Conservation (phyloP, 2,329 filamentous ascomycete species). For the Aspergillus pseudoviridinutans region DNA sequence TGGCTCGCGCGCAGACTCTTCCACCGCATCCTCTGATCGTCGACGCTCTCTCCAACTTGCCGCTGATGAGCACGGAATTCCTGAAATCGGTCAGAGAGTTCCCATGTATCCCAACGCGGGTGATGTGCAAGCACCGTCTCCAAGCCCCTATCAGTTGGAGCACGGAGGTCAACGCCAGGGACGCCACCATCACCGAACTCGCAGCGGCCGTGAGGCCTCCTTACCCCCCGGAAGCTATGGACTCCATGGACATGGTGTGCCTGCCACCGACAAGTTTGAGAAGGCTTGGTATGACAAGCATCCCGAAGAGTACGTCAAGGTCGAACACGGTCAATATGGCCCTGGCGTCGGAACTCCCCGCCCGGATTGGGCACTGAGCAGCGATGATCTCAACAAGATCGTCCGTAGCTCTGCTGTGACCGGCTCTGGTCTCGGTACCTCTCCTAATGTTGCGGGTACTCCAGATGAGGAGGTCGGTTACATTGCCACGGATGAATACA, state of each 20-base stretch:
- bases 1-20: conserved; percentile 47
- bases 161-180: conserved; percentile 46
- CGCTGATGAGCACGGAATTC: conserved; percentile 82
- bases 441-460: conserved; percentile 62
- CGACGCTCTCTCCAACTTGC: conserved; percentile 51
- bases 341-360: conserved; percentile 56
- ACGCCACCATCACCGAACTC: conserved; percentile 64
- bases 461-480: conserved; percentile 91
- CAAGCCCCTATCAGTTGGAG: conserved; percentile 53
- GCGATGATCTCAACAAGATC: conserved; percentile 84
- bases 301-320: conserved; percentile 70
- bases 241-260: conserved; percentile 79
- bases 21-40: conserved; percentile 47
- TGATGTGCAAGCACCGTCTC: conserved; percentile 92
- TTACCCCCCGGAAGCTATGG: conserved; percentile 87
- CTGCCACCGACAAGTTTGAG: conserved; percentile 75
- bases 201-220: conserved; percentile 66
- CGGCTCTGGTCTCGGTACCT: conserved; percentile 53
- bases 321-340: conserved; percentile 66
- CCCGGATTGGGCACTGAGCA: conserved; percentile 80
- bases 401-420: conserved; percentile 64
- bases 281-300: conserved; percentile 92
- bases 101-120: conserved; percentile 91
- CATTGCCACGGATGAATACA: conserved; percentile 79
- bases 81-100: conserved; percentile 86